Evolutionary conservation across 2,329 filamentous ascomycete genomes (phyloP), one percentile per base, ranked within the genome.

Genomic region (Elsinoe arachidis): DNA sequence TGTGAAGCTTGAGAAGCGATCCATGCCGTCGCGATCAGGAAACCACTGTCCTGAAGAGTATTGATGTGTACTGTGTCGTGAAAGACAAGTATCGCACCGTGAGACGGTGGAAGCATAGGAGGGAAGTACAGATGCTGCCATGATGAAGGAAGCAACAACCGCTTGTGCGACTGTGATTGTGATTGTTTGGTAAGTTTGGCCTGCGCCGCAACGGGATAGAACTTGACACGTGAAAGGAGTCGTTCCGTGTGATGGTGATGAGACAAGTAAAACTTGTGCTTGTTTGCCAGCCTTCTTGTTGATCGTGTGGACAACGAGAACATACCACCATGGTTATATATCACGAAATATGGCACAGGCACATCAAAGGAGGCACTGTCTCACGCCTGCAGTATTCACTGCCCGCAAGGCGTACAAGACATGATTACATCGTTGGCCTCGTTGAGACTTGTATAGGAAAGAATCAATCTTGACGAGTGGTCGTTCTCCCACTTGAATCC

Each of bases 31-130:
- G 17, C 10, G 12, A 3, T 12, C 12, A 10, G 41, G 10, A 19
- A 6, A 19, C 15, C 38, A 21, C 15, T 2, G 10, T 19, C n/a
- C 4, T 14, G 33, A 26, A n/a, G 26, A 14, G 10, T 21, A 10
- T 39, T n/a, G 33, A 23, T 46, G 19, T n/a, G 6, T 38, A 26
- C n/a, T 23, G n/a, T 53, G 33, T 6, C 12, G 34, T 53, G 49
- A 53, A 19, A 19, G 33, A 35, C 49, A 53, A 39, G 49, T 53
- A 10, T 53, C 49, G 34, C 49, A 53, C 10, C 49, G 49, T 19
- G 46, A 51, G 10, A 53, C 6, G 30, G 49, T 12, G 11, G 41
- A 19, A 26, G 41, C 3, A 10, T 46, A 46, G 11, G 41, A 26
- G 10, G 17, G 49, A 26, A 38, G 49, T 23, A 39, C 14, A 34